Conservation (phyloP, 805 yeast genomes). For the Saturnispora galanensis region DNA sequence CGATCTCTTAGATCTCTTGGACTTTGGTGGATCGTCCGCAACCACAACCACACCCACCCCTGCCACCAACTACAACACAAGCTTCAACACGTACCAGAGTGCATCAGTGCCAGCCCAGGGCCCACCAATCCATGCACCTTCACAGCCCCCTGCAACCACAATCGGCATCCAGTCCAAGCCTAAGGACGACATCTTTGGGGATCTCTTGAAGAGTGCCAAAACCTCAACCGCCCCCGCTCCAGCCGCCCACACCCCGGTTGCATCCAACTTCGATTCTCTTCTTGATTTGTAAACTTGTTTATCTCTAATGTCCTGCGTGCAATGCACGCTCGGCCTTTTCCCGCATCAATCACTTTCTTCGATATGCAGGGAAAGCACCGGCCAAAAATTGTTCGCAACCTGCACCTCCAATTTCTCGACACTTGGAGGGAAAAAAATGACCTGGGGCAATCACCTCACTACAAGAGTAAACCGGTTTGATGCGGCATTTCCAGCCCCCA, state of each 20-base stretch:
- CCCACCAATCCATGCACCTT: constrained; percentile 25
- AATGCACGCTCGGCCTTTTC: no score
- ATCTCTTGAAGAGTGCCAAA: constrained; percentile 58
- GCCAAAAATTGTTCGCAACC: no score
- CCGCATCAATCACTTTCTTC: no score
- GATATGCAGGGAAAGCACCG: no score
- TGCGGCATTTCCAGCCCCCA: constrained; percentile 4
- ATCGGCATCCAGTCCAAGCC: constrained; percentile 30
- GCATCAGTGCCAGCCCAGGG: constrained; percentile 9
- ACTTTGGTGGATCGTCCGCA: constrained; percentile 3
- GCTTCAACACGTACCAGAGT: constrained; percentile 1
- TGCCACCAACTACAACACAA: constrained; percentile 14
- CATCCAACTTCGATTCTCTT: constrained; percentile 6
- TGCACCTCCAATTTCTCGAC: no score
- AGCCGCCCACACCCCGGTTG: constrained; percentile 5
- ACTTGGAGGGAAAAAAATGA: no score
- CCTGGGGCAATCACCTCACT: no score
- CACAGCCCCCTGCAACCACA: constrained; percentile 18
- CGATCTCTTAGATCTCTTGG: constrained; percentile 20
- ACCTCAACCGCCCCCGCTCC: constrained; percentile 7
- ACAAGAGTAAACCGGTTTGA: not conserved
- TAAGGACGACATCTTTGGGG: constrained; percentile 58
- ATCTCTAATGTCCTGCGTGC: not conserved
- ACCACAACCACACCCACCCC: constrained; percentile 1
- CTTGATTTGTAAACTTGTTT: constrained; percentile 8